Conservation (phyloP, 2,329 filamentous ascomycete genomes). For the Colletotrichum cuscutae region DNA sequence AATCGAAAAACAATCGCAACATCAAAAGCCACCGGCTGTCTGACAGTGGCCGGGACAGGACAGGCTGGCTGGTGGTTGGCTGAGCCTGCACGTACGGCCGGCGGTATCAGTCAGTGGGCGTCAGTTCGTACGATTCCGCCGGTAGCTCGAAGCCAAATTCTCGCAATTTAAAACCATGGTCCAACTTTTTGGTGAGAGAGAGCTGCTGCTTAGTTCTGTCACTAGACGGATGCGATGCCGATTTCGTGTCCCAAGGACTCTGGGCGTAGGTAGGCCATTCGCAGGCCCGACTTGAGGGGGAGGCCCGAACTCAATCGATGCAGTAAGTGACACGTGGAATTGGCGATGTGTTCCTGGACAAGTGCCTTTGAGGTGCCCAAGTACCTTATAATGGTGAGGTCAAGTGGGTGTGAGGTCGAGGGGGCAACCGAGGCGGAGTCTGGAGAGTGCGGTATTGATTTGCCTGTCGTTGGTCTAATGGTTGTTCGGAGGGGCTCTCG, state of each 20-base stretch:
- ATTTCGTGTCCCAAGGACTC: neutral
- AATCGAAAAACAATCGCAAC: constrained; percentile 1
- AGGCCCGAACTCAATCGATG: constrained; percentile 20
- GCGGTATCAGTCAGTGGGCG: constrained; percentile 7
- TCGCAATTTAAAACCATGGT: neutral
- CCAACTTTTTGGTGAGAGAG: neutral
- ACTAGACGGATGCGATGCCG: neutral
- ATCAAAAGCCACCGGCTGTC: constrained; percentile 1
- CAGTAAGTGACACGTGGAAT: constrained; percentile 16
- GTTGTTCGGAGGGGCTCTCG: neutral
- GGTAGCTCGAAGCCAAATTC: neutral
- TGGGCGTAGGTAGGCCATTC: neutral
- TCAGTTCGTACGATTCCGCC: neutral
- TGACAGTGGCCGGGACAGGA: constrained; percentile 22
- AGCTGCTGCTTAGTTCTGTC: neutral
- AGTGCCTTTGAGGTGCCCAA: neutral
- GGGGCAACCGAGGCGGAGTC: neutral
- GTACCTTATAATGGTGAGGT: neutral
- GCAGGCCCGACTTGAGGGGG: neutral
- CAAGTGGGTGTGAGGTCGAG: neutral
- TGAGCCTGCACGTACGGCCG: constrained; percentile 7
- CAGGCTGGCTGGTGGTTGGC: neutral
- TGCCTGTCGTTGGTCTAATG: neutral
- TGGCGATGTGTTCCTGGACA: constrained; percentile 17
- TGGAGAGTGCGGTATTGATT: neutral